Conservation (phyloP, 805 yeast genomes). For the Suhomyces sp. region DNA sequence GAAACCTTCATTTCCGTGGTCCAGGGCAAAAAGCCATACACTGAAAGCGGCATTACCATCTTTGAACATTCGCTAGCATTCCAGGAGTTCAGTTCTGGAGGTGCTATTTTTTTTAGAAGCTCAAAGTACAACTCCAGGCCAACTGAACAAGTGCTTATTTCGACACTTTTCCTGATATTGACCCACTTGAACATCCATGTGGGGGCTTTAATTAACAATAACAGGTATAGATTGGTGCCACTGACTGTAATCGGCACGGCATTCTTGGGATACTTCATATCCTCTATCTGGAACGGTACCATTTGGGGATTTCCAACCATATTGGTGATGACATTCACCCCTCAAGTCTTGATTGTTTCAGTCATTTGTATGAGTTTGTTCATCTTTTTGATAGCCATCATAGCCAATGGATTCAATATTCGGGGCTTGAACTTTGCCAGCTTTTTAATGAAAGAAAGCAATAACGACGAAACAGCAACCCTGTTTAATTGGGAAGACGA, state of each 20-base stretch:
- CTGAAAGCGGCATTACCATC: conserved; percentile 67
- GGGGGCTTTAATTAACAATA: conserved; percentile 52
- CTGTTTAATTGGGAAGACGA: conserved; percentile 44
- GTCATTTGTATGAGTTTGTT: conserved; percentile 50
- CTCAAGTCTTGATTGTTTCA: conserved; percentile 56
- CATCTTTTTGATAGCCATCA: conserved; percentile 56
- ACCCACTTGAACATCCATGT: conserved; percentile 63
- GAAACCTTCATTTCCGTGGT: conserved; percentile 65
- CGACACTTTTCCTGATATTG: conserved; percentile 53
- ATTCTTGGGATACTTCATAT: conserved; percentile 45
- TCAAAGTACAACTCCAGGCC: conserved; percentile 36
- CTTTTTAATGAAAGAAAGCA: conserved; percentile 22
- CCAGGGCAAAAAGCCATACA: conserved; percentile 52
- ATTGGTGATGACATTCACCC: conserved; percentile 58
- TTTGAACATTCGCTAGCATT: conserved; percentile 76
- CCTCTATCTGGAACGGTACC: conserved; percentile 39
- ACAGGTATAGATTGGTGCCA: conserved; percentile 58
- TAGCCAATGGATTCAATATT: conserved; percentile 48
- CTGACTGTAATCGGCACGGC: conserved; percentile 57
- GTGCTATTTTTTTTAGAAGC: conserved; percentile 20
- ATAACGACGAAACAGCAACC: conserved; percentile 17
- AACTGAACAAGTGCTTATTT: conserved; percentile 49
- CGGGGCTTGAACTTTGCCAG: conserved; percentile 37
- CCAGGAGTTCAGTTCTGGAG: conserved; percentile 59
- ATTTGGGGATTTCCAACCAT: conserved; percentile 52